Evolutionary conservation across 441 rosid genomes (phyloP).

Genomic region (Eutrema salsugineum): DNA sequence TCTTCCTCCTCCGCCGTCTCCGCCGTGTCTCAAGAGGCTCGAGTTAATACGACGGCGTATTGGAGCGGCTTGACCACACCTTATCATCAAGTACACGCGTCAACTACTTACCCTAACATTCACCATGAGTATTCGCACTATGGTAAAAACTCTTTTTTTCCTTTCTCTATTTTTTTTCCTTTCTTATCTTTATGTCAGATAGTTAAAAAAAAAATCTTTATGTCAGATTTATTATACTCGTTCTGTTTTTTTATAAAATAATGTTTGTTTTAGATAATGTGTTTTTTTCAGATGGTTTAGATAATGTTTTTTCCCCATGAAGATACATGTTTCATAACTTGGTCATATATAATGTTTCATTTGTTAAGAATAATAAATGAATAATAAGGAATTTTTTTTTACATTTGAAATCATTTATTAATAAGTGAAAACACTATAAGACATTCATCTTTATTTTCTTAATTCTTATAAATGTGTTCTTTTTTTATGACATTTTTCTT

Average conservation of each 20-base stretch:
- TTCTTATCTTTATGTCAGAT: conserved; percentile 18
- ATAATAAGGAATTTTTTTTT: too few relatives aligned
- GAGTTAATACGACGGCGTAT: conserved; percentile 12
- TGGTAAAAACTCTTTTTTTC: conserved; percentile 18
- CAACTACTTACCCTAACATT: conserved; percentile 27
- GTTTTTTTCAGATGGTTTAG: too few relatives aligned
- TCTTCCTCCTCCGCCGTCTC: conserved; percentile 3
- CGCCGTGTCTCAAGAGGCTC: conserved; percentile 20
- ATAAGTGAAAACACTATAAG: too few relatives aligned
- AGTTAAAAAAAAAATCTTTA: too few relatives aligned
- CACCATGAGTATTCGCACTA: conserved; percentile 29
- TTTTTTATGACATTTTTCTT: too few relatives aligned
- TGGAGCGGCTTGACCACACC: conserved; percentile 26
- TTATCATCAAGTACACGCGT: conserved; percentile 26
- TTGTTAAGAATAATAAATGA: too few relatives aligned
- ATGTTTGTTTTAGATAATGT: not conserved
- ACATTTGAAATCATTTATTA: too few relatives aligned
- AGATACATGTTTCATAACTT: not conserved
- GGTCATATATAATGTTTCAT: too few relatives aligned
- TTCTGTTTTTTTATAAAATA: not conserved
- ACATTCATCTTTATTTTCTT: too few relatives aligned
- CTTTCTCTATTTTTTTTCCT: not conserved
- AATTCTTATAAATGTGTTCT: too few relatives aligned
- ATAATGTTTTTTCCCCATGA: not conserved
- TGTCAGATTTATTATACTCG: conserved; percentile 15